These are phyloP conservation scores for Davidsoniella virescens DNA, from an alignment of 2,329 filamentous ascomycete genomes.

Conservation along the genomic window DNA sequence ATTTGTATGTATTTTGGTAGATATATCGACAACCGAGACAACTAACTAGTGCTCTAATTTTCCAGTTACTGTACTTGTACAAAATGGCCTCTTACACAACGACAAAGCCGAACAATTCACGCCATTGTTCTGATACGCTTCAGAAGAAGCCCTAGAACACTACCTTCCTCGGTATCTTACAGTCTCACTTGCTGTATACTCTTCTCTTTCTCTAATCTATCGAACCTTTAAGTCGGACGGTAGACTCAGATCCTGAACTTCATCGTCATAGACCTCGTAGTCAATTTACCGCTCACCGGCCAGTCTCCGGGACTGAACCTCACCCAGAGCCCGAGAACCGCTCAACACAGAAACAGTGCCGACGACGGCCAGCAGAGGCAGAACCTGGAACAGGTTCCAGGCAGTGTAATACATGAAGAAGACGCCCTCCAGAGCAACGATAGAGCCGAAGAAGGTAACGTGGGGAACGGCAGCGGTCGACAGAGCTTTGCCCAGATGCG, in stretches of 20 bases:
- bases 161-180: background rate
- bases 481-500: slow-evolving; percentile 61
- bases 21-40: background rate
- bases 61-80: slow-evolving; percentile 1
- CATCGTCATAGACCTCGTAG: background rate
- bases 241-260: background rate
- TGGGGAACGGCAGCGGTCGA: slow-evolving; percentile 66
- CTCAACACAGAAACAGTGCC: slow-evolving; percentile 64
- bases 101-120: background rate
- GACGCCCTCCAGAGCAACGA: slow-evolving; percentile 73
- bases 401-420: slow-evolving; percentile 89
- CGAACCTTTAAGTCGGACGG: background rate
- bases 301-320: slow-evolving; percentile 78
- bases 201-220: background rate
- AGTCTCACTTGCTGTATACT: background rate
- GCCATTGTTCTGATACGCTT: background rate
- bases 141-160: background rate
- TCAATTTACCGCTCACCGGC: slow-evolving; percentile 44
- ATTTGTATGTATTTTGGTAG: background rate
- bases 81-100: background rate
- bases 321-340: slow-evolving; percentile 75
- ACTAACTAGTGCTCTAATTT: too few species aligned
- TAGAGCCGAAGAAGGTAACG: slow-evolving; percentile 68
- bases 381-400: slow-evolving; percentile 82
- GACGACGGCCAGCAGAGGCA: slow-evolving; percentile 56